Evolutionary conservation across 208 protist genomes (phyloP), one percentile per base, ranked within the genome.

Genomic region (Balamuthia mandrillaris): DNA sequence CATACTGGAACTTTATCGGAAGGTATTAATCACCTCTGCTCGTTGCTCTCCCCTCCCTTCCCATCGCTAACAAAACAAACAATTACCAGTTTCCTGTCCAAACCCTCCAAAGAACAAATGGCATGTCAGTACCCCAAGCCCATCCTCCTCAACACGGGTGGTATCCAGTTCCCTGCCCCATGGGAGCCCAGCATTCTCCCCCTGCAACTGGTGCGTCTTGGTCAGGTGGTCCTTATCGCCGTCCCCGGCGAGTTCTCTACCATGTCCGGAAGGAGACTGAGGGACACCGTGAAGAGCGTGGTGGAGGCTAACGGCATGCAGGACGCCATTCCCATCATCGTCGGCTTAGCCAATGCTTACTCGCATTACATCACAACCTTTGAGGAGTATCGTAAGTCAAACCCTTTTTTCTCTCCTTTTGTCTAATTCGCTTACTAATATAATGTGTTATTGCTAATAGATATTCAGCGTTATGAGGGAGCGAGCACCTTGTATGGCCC

Each of bases 221-320:
- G 90, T 49, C 58, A 92, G 42, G 44, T 92, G 37, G 84, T 90
- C 16, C 83, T 92, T 27, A 52, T 51, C 27, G 90, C 86, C 72
- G 82, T 92, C 10, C 90, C 90, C 51, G 86, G 84, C 56, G 90
- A 92, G 56, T 91, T 92, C 63, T 90, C 90, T 7, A 92, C 90
- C 54, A 92, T 92, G 90, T 85, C 90, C 49, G 90, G 90, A 3
- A 70, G 90, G 29, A 63, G 90, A 45, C 42, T 90, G 16, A 72
- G 88, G 52, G 74, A 92, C 27, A 82, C 83, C 47, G 70, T 47
- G 6, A 33, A 82, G 51, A 7, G 63, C n/a, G 49, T 82, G 5
- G 49, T 66, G 56, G n/a, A 24, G 24, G 63, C 56, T 33, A n/a
- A 82, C 49, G 74, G 74, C 18, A 82, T 66, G 56, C 56, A n/a